These are phyloP conservation scores for Berberis thunbergii DNA, from an alignment of 164 flowering plant species.

Conservation along the genomic window DNA sequence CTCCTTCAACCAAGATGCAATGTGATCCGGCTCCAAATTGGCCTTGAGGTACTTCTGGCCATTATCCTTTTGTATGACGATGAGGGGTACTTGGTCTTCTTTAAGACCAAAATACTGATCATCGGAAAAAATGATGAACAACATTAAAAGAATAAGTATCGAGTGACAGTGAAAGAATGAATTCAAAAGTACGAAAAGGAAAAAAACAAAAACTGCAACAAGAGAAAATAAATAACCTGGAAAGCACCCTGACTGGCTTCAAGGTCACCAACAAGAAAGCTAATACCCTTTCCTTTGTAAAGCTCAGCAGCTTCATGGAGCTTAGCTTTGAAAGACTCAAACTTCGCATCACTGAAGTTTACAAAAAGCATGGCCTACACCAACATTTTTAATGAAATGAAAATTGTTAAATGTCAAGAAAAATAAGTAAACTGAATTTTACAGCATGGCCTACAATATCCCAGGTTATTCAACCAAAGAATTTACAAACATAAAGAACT, in stretches of 20 bases:
- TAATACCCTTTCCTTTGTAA: slow-evolving; percentile 45
- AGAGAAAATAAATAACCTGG: slow-evolving; percentile 36
- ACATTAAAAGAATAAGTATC: background rate
- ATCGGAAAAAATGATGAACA: background rate
- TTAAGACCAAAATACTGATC: slow-evolving; percentile 78
- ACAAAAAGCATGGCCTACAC: slow-evolving; percentile 68
- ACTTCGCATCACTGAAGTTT: slow-evolving; percentile 42
- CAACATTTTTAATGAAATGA: background rate
- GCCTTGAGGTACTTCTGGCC: slow-evolving; percentile 58
- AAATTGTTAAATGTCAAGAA: background rate
- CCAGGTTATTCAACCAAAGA: background rate
- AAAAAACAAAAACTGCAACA: background rate
- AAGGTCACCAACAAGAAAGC: slow-evolving; percentile 75
- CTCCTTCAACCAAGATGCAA: slow-evolving; percentile 77
- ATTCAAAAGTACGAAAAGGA: background rate
- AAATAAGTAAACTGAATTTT: background rate
- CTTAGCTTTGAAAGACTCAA: slow-evolving; percentile 46
- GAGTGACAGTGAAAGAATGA: no score
- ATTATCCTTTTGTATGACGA: slow-evolving; percentile 51
- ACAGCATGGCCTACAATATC: background rate
- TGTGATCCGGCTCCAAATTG: slow-evolving; percentile 54
- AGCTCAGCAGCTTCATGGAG: slow-evolving; percentile 52
- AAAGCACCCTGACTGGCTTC: slow-evolving; percentile 69
- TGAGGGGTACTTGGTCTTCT: slow-evolving; percentile 65
- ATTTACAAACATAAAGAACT: no score